Evolutionary conservation across 2,329 filamentous ascomycete genomes (phyloP).

Genomic region (Talaromyces piceae): DNA sequence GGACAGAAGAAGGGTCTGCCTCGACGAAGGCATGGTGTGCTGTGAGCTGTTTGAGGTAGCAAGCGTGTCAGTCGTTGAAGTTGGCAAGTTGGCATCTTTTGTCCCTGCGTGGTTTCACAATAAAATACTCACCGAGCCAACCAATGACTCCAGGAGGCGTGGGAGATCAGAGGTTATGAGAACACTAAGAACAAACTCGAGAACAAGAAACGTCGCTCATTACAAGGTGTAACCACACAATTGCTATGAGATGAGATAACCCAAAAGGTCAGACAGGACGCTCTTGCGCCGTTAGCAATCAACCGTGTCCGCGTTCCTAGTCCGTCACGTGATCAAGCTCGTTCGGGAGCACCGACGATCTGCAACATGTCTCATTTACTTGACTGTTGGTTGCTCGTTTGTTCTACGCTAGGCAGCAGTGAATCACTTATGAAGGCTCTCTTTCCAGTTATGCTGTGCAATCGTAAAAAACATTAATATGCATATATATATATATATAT

Average conservation of each 20-base stretch:
- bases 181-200: not conserved
- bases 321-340: not conserved
- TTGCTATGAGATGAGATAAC: no score
- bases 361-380: not conserved
- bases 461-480: no score
- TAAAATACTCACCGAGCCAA: not conserved
- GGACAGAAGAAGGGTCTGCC: conserved; percentile 22
- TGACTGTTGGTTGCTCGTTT: no score
- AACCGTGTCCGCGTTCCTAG: not conserved
- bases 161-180: not conserved
- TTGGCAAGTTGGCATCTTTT: not conserved
- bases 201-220: not conserved
- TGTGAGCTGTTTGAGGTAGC: conserved; percentile 12
- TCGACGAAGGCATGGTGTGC: conserved; percentile 28
- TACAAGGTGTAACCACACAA: no score
- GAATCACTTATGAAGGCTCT: not conserved
- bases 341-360: not conserved
- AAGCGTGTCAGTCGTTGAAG: not conserved
- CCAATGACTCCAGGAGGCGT: not conserved
- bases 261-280: not conserved
- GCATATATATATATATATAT: no score
- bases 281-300: not conserved
- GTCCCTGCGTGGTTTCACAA: not conserved
- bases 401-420: not conserved
- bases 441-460: not conserved